These are phyloP conservation scores for Bipolaris oryzae DNA, from an alignment of 2,329 filamentous ascomycete genomes.

Conservation along the genomic window DNA sequence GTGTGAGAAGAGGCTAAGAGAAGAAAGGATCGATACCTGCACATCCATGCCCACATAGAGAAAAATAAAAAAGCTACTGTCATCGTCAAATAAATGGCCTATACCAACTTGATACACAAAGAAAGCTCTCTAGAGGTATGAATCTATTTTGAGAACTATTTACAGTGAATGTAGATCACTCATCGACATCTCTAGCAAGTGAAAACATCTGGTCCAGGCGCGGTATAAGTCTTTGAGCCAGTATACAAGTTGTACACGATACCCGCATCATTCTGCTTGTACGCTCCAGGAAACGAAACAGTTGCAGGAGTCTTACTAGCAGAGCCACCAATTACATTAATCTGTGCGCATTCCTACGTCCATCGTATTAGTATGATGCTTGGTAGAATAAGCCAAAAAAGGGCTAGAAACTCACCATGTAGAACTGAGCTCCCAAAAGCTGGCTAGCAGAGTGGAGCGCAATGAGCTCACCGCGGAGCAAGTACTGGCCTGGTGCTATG, in stretches of 20 bases:
- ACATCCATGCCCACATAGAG: too few species aligned
- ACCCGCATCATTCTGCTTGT: slow-evolving; percentile 37
- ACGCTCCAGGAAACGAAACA: slow-evolving; percentile 45
- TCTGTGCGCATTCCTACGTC: slow-evolving; percentile 40
- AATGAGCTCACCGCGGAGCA: slow-evolving; percentile 53
- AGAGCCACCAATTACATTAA: slow-evolving; percentile 38
- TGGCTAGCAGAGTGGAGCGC: slow-evolving; percentile 48
- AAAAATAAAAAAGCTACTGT: too few species aligned
- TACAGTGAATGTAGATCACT: too few species aligned
- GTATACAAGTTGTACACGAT: slow-evolving; percentile 42
- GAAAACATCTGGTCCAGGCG: slow-evolving; percentile 59
- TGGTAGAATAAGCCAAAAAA: slow-evolving; percentile 23
- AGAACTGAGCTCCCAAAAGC: slow-evolving; percentile 51
- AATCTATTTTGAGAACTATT: too few species aligned
- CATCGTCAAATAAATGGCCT: too few species aligned
- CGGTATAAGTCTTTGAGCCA: slow-evolving; percentile 50
- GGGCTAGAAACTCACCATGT: slow-evolving; percentile 34
- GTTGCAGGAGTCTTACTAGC: slow-evolving; percentile 34
- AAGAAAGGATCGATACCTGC: too few species aligned
- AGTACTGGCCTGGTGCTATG: slow-evolving; percentile 49
- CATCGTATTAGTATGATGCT: background rate
- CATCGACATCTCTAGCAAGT: slow-evolving; percentile 48
- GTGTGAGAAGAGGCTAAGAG: too few species aligned
- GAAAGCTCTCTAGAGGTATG: too few species aligned
- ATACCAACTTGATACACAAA: too few species aligned